These are phyloP conservation scores for Trichoderma polysporum DNA, from an alignment of 2,329 filamentous ascomycete species.

Conservation along the genomic window DNA sequence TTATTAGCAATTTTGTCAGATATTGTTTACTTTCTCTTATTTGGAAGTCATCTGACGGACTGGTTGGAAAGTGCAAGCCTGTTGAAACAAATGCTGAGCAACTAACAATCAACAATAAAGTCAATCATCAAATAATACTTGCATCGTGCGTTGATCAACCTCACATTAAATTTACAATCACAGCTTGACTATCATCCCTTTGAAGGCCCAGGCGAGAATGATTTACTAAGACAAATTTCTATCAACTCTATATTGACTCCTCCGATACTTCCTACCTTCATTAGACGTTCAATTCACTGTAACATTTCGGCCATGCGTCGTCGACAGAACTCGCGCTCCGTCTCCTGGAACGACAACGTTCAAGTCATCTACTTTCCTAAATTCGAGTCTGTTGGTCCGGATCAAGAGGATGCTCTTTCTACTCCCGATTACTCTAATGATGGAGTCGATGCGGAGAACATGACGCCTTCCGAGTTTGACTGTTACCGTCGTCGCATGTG, in stretches of 20 bases:
- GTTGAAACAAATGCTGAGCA: not conserved
- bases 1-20: not conserved
- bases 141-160: not conserved
- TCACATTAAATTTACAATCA: not conserved
- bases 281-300: too few species aligned
- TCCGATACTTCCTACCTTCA: not conserved
- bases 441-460: not conserved
- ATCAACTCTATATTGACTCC: not conserved
- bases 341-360: not conserved
- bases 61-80: not conserved
- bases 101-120: not conserved
- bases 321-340: not conserved
- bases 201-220: not conserved
- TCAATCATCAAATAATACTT: not conserved
- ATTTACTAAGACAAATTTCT: not conserved
- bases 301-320: not conserved
- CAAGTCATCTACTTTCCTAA: not conserved
- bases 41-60: not conserved
- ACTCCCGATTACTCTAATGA: too few species aligned
- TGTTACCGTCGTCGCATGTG: not conserved
- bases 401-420: too few species aligned
- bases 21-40: not conserved
- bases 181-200: not conserved
- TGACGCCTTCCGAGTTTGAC: not conserved
- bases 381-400: not conserved